Conservation (phyloP, 371 early-diverging fungal species). For the Mortierella sp. region DNA sequence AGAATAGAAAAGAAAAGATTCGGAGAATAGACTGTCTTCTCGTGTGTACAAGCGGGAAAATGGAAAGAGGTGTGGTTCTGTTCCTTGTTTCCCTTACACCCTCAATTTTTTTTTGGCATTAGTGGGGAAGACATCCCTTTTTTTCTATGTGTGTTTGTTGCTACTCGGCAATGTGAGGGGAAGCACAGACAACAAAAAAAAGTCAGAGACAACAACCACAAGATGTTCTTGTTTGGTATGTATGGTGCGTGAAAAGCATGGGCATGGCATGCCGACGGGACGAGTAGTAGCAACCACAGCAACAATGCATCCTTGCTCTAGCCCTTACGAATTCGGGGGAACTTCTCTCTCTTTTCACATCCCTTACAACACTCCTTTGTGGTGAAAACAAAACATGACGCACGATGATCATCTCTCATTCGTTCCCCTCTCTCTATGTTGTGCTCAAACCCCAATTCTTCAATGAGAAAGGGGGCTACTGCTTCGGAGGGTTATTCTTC, state of each 20-base stretch:
- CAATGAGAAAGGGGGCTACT: background rate
- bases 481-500: background rate
- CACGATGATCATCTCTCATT: background rate
- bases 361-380: background rate
- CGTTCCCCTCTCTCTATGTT: too few species aligned
- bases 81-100: background rate
- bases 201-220: background rate
- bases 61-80: background rate
- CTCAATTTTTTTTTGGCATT: background rate
- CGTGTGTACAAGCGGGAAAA: background rate
- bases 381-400: background rate
- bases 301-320: background rate
- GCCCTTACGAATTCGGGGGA: background rate
- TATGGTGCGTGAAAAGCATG: background rate
- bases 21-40: background rate
- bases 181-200: background rate
- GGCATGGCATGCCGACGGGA: background rate
- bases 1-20: background rate
- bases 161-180: background rate
- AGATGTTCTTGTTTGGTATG: background rate
- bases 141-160: background rate
- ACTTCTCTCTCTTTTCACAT: background rate
- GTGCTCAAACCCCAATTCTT: background rate
- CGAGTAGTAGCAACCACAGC: constrained; percentile 1
- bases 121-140: background rate